Percentiles rank a stretch among this genome's conserved stretches.
These are phyloP conservation scores for Fimicolochytrium jonesii DNA, from an alignment of 192 early-diverging fungal species.

Conservation along the genomic window DNA sequence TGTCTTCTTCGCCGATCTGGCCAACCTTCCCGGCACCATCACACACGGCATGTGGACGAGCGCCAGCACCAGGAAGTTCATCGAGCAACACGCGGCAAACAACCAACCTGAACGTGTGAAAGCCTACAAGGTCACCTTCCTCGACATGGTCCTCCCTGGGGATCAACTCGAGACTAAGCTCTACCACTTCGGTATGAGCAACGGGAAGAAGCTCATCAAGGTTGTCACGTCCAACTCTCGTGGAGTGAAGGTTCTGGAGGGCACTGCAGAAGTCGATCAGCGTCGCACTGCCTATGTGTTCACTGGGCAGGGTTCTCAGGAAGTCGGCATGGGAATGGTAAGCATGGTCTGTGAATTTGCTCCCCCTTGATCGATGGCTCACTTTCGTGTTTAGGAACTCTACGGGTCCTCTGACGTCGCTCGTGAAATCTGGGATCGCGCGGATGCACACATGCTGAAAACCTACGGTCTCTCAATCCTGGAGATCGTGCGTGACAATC, in stretches of 20 bases:
- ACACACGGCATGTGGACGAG: slow-evolving; percentile 98
- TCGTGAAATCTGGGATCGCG: slow-evolving; percentile 85
- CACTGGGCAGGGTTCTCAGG: slow-evolving; percentile 95
- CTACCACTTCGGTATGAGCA: slow-evolving; percentile 90
- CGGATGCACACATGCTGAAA: slow-evolving; percentile 79
- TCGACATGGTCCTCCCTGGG: slow-evolving; percentile 90
- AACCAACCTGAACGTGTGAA: slow-evolving; percentile 86
- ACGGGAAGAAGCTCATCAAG: slow-evolving; percentile 92
- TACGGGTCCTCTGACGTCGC: slow-evolving; percentile 78
- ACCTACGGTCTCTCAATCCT: slow-evolving; percentile 88
- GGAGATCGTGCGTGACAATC: slow-evolving; percentile 86
- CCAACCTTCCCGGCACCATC: slow-evolving; percentile 84
- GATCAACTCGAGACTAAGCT: slow-evolving; percentile 88
- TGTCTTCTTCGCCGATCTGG: slow-evolving; percentile 89
- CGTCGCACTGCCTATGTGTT: slow-evolving; percentile 87
- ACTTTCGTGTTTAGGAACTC: slow-evolving; percentile 44
- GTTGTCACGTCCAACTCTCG: slow-evolving; percentile 84
- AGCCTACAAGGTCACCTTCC: slow-evolving; percentile 80
- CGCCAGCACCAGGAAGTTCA: slow-evolving; percentile 90
- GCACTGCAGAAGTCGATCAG: slow-evolving; percentile 92
- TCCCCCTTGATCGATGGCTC: neutral
- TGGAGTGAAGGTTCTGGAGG: slow-evolving; percentile 75
- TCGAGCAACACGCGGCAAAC: slow-evolving; percentile 92
- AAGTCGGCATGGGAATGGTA: slow-evolving; percentile 90
- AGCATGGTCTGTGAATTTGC: neutral